Evolutionary conservation across 129 eudicot genomes (phyloP).

Genomic region (Helianthus annuus): HanXRQr2.0-SUNRISE NC_035434.2:119855061-119855560

Average conservation of each 20-base stretch:
- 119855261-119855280: slow-evolving; percentile 77
- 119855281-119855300: slow-evolving; percentile 89
- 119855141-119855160: slow-evolving; percentile 75
- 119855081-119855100: slow-evolving; percentile 50
- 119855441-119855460: slow-evolving; percentile 45
- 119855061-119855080: slow-evolving; percentile 51
- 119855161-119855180: slow-evolving; percentile 90
- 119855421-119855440: slow-evolving; percentile 68
- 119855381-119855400: slow-evolving; percentile 60
- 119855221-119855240: slow-evolving; percentile 63
- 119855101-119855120: slow-evolving; percentile 31
- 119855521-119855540: neutral
- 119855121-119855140: slow-evolving; percentile 44
- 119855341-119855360: slow-evolving; percentile 86
- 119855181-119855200: slow-evolving; percentile 89
- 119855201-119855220: slow-evolving; percentile 72
- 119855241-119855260: slow-evolving; percentile 77
- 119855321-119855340: slow-evolving; percentile 47
- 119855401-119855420: slow-evolving; percentile 47
- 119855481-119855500: neutral
- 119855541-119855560: neutral
- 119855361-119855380: slow-evolving; percentile 74
- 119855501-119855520: neutral
- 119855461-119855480: neutral
- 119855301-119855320: slow-evolving; percentile 79